phyloP scores from a whole-genome alignment of 768 basidiomycete species.

The Clathrus columnatus region DNA sequence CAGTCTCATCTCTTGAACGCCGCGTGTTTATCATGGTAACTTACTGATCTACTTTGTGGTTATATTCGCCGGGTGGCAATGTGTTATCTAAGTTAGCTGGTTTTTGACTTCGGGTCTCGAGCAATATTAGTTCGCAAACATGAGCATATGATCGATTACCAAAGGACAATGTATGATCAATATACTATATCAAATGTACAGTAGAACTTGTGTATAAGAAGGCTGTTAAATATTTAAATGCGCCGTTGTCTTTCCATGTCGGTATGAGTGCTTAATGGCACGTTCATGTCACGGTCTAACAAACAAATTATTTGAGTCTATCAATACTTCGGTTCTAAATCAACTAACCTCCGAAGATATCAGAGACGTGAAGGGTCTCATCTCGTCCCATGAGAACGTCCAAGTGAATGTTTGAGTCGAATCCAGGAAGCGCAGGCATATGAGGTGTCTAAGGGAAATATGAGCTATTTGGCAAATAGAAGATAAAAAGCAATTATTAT shows the following conservation, averaged over 20 bases:
- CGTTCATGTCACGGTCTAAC: constrained; percentile 45
- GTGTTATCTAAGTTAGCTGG: neutral
- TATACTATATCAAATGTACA: neutral
- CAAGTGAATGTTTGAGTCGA: constrained; percentile 65
- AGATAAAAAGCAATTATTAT: neutral
- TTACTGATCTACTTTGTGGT: no score
- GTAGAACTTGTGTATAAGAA: neutral
- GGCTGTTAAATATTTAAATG: constrained; percentile 30
- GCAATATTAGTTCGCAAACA: no score
- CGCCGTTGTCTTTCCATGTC: constrained; percentile 58
- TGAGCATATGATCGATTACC: no score
- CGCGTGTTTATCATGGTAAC: neutral
- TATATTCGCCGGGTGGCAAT: no score
- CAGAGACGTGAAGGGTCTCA: constrained; percentile 66
- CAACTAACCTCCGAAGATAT: constrained; percentile 68
- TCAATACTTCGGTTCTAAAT: neutral
- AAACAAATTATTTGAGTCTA: constrained; percentile 7
- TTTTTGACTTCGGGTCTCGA: no score
- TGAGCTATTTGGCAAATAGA: neutral
- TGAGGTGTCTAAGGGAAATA: constrained; percentile 51
- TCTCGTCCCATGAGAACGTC: constrained; percentile 94
- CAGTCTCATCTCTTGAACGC: constrained; percentile 33
- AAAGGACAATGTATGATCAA: neutral
- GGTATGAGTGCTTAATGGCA: constrained; percentile 47
- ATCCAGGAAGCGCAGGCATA: constrained; percentile 49